Evolutionary conservation across 1,284 basidiomycete species (phyloP).

Genomic region (Inonotus hispidus): DNA sequence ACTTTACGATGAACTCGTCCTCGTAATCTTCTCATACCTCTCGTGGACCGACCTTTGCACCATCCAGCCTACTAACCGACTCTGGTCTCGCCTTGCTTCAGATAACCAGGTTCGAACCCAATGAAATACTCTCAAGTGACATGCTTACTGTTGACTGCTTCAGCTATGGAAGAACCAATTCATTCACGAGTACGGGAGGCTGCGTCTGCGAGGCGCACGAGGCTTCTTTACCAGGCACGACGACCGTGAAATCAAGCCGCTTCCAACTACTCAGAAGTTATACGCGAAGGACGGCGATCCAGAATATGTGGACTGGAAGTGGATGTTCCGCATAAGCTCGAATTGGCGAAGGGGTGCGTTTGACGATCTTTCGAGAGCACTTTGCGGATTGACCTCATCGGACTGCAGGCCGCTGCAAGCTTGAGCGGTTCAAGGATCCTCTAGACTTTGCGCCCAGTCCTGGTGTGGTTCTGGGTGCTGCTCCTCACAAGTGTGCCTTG

Average conservation of each 20-base stretch:
- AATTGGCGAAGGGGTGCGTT: constrained; percentile 71
- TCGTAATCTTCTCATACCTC: constrained; percentile 68
- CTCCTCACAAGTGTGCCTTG: constrained; percentile 28
- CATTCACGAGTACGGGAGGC: constrained; percentile 54
- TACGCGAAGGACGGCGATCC: constrained; percentile 16
- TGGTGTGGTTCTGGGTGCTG: neutral
- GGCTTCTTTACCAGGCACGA: constrained; percentile 54
- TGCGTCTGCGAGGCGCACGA: constrained; percentile 57
- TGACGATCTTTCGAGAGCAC: neutral
- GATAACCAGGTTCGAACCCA: constrained; percentile 44
- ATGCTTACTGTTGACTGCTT: neutral
- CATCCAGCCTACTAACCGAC: constrained; percentile 54
- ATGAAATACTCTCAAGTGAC: neutral
- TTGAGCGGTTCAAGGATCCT: constrained; percentile 32
- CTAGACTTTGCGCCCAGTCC: neutral
- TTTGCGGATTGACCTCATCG: neutral
- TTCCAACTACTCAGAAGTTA: constrained; percentile 46
- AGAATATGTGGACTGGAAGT: constrained; percentile 64
- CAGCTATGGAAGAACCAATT: constrained; percentile 59
- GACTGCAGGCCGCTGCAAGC: constrained; percentile 48
- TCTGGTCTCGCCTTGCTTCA: constrained; percentile 59
- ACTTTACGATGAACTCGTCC: constrained; percentile 69
- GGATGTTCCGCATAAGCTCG: constrained; percentile 76
- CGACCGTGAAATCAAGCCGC: constrained; percentile 50
- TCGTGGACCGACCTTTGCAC: constrained; percentile 61